phyloP scores from a whole-genome alignment of 2,329 filamentous ascomycete genomes.

The Paraphaeosphaeria minitans region DNA sequence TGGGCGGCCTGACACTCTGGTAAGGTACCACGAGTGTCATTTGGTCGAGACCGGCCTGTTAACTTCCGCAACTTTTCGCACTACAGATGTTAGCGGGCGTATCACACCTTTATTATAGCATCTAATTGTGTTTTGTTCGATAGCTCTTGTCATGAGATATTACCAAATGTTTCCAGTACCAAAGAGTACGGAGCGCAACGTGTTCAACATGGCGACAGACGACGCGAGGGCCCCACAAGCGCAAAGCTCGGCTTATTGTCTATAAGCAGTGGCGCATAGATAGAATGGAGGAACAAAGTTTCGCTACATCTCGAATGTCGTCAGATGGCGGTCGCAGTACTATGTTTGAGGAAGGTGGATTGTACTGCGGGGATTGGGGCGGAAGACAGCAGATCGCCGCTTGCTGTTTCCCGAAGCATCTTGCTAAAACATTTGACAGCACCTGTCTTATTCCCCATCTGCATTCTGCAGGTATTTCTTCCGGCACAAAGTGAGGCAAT shows the following conservation, averaged over 20 bases:
- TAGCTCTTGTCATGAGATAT: neutral
- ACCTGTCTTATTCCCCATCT: neutral
- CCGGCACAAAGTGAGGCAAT: neutral
- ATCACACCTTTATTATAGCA: neutral
- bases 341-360: neutral
- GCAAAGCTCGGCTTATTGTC: neutral
- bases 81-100: neutral
- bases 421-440: neutral
- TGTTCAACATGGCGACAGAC: neutral
- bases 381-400: neutral
- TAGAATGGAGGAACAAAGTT: neutral
- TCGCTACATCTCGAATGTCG: constrained; percentile 5
- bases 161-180: no score
- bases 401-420: neutral
- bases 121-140: neutral
- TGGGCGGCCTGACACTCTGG: neutral
- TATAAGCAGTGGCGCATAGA: neutral
- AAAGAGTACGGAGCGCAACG: neutral
- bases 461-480: neutral
- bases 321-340: neutral
- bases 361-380: neutral
- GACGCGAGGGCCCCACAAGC: neutral
- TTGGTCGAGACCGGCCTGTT: neutral
- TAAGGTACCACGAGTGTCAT: neutral
- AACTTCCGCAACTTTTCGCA: neutral